Conservation (phyloP, 805 yeast genomes). For the Candida tibetensis region DNA sequence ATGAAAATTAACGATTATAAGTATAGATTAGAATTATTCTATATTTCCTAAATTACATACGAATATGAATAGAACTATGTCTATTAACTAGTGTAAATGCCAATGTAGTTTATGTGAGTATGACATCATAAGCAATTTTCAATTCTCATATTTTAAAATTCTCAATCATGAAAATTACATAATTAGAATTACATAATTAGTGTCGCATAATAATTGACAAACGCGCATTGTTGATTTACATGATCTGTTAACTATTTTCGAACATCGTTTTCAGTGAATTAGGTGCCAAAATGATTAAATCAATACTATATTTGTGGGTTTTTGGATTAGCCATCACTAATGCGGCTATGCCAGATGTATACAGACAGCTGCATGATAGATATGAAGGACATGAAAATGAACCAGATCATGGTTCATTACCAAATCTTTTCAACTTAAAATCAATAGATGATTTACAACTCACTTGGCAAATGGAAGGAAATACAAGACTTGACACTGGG, state of each 20-base stretch:
- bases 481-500: constrained; percentile 47
- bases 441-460: constrained; percentile 20
- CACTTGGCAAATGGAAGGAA: constrained; percentile 27
- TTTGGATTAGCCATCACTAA: neutral
- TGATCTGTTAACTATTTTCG: neutral
- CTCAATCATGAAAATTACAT: too few species aligned
- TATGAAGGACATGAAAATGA: constrained; percentile 7
- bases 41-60: too few species aligned
- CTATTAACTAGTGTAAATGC: too few species aligned
- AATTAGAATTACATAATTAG: too few species aligned
- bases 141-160: too few species aligned
- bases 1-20: too few species aligned
- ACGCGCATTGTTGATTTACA: too few species aligned
- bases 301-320: neutral
- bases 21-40: too few species aligned
- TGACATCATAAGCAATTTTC: too few species aligned
- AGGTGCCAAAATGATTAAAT: neutral
- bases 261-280: neutral
- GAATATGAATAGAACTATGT: too few species aligned
- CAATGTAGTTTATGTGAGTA: too few species aligned
- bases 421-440: constrained; percentile 29
- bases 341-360: neutral
- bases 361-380: neutral
- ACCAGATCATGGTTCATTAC: constrained; percentile 31
- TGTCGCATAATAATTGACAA: too few species aligned